These are phyloP conservation scores for Aspergillus fumigatus DNA, from an alignment of 2,329 filamentous ascomycete species.

Conservation along the genomic window DNA sequence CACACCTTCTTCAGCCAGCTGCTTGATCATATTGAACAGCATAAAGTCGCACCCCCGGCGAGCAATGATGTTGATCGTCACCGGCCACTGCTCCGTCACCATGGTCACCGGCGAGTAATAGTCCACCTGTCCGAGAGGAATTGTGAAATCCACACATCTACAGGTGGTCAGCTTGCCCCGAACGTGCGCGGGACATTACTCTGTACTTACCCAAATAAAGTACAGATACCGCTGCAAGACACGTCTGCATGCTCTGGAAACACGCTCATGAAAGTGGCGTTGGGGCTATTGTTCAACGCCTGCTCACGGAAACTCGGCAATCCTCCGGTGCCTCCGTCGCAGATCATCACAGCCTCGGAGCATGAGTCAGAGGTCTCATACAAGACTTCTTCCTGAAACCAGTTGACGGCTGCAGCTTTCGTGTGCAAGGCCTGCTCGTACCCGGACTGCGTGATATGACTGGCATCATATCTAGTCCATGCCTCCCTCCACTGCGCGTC, in stretches of 20 bases:
- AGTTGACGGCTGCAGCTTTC: conserved; percentile 1
- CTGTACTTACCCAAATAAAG: conserved; percentile 12
- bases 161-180: neutral
- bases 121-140: conserved; percentile 8
- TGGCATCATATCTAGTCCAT: conserved; percentile 5
- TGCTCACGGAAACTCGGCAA: conserved; percentile 12
- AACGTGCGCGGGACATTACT: neutral
- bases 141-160: conserved; percentile 8
- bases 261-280: conserved; percentile 6
- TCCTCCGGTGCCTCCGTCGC: conserved; percentile 21
- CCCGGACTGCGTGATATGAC: neutral
- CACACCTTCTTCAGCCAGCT: conserved; percentile 5
- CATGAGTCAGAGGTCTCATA: conserved; percentile 16
- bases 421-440: conserved; percentile 2
- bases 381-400: conserved; percentile 27
- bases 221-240: conserved; percentile 6
- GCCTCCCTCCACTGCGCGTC: conserved; percentile 2
- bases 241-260: conserved; percentile 1
- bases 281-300: conserved; percentile 7
- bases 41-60: conserved; percentile 14
- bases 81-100: conserved; percentile 6
- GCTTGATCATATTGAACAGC: conserved; percentile 9
- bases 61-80: conserved; percentile 7
- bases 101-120: conserved; percentile 4
- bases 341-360: conserved; percentile 25